These are phyloP conservation scores for Tripterygium wilfordii DNA, from an alignment of 177 flowering plant species.

Conservation along the genomic window DNA sequence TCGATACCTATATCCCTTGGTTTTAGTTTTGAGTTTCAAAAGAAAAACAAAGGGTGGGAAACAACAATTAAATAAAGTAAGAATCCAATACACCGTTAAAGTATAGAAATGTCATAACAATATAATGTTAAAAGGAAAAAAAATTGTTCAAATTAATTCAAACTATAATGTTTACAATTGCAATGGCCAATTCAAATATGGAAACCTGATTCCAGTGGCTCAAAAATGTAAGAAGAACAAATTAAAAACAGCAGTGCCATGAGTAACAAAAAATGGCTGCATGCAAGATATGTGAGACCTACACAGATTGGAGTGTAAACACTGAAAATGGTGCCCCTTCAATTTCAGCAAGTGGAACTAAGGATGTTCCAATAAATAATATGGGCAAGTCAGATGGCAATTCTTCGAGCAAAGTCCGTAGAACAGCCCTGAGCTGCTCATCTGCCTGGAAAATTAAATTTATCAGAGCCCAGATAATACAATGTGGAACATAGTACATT, in stretches of 20 bases:
- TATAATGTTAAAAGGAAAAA: too few relatives aligned
- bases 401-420: slow-evolving; percentile 78
- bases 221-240: too few relatives aligned
- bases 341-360: slow-evolving; percentile 33
- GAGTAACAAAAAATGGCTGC: background rate
- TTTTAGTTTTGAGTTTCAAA: too few relatives aligned
- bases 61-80: too few relatives aligned
- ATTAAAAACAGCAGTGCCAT: background rate
- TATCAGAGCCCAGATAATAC: slow-evolving; percentile 3
- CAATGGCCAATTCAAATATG: too few relatives aligned
- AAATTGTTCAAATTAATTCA: too few relatives aligned
- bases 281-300: slow-evolving; percentile 22
- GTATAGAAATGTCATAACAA: too few relatives aligned
- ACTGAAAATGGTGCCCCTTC: slow-evolving; percentile 37
- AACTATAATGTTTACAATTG: too few relatives aligned
- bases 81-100: too few relatives aligned
- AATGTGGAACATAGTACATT: slow-evolving; percentile 1
- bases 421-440: slow-evolving; percentile 91
- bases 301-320: slow-evolving; percentile 73
- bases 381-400: slow-evolving; percentile 88
- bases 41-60: too few relatives aligned
- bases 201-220: too few relatives aligned
- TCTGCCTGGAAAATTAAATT: slow-evolving; percentile 61
- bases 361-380: slow-evolving; percentile 73
- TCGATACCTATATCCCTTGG: too few relatives aligned